Evolutionary conservation across 768 basidiomycete genomes (phyloP).

Genomic region (Collybiopsis luxurians): DNA sequence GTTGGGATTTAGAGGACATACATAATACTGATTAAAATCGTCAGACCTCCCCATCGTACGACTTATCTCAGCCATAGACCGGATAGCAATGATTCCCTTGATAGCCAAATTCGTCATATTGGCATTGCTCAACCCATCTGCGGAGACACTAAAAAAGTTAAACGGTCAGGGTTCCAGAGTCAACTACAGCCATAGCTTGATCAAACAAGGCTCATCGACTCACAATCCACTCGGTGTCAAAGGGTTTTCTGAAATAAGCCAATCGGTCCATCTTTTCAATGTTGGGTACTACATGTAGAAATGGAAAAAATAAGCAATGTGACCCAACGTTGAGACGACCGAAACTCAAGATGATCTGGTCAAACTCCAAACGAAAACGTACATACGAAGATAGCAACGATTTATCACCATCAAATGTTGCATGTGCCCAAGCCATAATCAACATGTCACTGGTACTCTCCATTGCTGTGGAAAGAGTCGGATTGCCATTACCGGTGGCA

Average conservation of each 20-base stretch:
- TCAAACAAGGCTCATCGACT: background rate
- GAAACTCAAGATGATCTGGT: too few species aligned
- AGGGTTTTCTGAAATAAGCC: background rate
- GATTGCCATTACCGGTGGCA: background rate
- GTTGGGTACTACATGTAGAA: background rate
- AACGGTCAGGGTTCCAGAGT: too few species aligned
- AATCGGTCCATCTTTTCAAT: background rate
- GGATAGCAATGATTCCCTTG: conserved; percentile 16
- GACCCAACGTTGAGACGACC: too few species aligned
- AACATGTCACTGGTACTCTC: conserved; percentile 33
- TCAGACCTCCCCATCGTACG: background rate
- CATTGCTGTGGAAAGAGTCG: background rate
- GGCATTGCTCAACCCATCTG: background rate
- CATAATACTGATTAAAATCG: conserved; percentile 9
- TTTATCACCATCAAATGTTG: conserved; percentile 23
- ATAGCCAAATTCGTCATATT: conserved; percentile 15
- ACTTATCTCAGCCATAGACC: conserved; percentile 16
- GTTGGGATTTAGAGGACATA: too few species aligned
- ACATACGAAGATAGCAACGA: conserved; percentile 19
- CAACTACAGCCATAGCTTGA: too few species aligned
- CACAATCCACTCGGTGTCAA: conserved; percentile 10
- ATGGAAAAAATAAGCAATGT: too few species aligned
- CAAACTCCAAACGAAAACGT: too few species aligned
- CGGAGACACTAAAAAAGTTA: too few species aligned
- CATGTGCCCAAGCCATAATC: conserved; percentile 29